Evolutionary conservation across 78 protist genomes (phyloP).

Genomic region (Cyanophora paradoxa): DNA sequence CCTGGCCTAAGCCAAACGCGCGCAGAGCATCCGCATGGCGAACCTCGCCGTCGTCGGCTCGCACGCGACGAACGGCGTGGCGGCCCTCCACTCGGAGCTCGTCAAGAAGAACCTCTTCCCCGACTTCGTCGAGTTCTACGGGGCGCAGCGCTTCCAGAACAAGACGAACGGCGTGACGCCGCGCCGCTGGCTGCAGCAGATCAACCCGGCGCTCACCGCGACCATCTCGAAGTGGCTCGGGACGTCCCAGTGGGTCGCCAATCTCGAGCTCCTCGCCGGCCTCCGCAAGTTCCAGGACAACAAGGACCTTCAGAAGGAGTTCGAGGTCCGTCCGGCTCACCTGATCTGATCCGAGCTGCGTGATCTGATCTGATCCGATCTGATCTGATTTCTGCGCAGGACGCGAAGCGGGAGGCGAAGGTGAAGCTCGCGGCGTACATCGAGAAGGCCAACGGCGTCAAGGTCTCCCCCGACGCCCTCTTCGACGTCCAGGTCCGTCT

Average conservation of each 20-base stretch:
- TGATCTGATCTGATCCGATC: not conserved
- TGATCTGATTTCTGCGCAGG: too few species aligned
- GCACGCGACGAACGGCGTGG: constrained; percentile 88
- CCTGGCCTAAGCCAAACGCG: too few species aligned
- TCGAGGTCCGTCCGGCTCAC: not conserved
- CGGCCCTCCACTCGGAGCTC: constrained; percentile 85
- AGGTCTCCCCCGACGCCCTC: constrained; percentile 65
- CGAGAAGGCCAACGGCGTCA: constrained; percentile 52
- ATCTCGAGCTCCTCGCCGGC: constrained; percentile 53
- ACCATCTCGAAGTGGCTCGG: constrained; percentile 55
- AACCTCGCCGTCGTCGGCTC: constrained; percentile 83
- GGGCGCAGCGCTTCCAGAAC: constrained; percentile 73
- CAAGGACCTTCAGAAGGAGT: constrained; percentile 32
- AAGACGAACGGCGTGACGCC: constrained; percentile 96
- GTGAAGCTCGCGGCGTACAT: constrained; percentile 65
- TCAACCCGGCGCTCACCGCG: constrained; percentile 70
- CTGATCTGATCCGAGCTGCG: not conserved
- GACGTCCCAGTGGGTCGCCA: constrained; percentile 64
- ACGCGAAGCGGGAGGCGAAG: constrained; percentile 64
- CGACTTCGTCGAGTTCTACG: constrained; percentile 9
- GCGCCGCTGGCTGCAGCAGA: constrained; percentile 86
- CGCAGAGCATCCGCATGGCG: constrained; percentile 80
- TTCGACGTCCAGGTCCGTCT: constrained; percentile 58
- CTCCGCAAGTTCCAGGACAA: constrained; percentile 63
- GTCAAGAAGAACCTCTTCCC: constrained; percentile 52